Evolutionary conservation across 163 green algal genomes (phyloP).

Genomic region (Coccomyxa subellipsoidea): DNA sequence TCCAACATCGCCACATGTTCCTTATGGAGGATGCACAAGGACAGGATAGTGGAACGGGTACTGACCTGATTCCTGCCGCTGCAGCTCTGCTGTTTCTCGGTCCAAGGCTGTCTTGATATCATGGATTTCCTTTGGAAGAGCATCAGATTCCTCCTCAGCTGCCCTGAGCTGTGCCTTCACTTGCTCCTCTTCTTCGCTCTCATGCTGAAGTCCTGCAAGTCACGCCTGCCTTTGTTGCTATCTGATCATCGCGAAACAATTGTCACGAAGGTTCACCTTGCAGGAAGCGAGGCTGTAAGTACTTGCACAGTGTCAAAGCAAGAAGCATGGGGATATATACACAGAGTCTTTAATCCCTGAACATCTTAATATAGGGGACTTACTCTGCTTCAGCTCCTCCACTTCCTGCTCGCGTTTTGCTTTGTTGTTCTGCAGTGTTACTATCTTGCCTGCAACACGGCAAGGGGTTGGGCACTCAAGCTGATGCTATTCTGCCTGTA

Average conservation of each 20-base stretch:
- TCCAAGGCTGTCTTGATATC: background rate
- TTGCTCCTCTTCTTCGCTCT: background rate
- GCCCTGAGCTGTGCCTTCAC: background rate
- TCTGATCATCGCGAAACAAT: background rate
- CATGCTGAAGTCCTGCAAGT: background rate
- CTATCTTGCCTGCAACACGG: background rate
- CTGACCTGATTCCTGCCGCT: background rate
- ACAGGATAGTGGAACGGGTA: background rate
- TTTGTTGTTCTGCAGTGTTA: background rate
- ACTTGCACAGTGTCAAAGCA: background rate
- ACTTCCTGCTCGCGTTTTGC: background rate
- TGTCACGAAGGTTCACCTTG: background rate
- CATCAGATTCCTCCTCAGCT: background rate
- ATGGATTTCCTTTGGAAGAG: background rate
- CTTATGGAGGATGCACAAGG: background rate
- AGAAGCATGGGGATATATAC: background rate
- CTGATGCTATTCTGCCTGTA: too few relatives aligned
- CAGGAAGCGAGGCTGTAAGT: background rate
- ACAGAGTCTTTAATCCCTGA: background rate
- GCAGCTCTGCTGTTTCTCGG: background rate
- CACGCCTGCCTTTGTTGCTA: background rate
- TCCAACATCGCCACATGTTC: background rate
- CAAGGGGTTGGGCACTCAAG: too few relatives aligned
- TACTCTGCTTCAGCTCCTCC: background rate
- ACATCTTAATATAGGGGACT: background rate